Evolutionary conservation across 1,284 basidiomycete species (phyloP).

Genomic region (Coniferiporia sulphurascens): DNA sequence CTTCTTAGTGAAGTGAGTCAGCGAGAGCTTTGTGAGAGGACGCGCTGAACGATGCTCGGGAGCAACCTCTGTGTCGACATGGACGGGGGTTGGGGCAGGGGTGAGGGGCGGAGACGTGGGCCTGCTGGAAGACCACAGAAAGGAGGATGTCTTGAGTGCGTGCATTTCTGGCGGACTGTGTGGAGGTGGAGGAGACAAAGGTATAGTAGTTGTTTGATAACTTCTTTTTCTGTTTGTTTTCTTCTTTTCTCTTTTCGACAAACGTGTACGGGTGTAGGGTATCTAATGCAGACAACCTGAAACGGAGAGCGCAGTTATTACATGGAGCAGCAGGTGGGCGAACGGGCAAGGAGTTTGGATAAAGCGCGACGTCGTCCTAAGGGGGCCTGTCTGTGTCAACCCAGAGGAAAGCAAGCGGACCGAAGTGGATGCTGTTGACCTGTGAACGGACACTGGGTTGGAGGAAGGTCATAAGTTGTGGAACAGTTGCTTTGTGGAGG

Average conservation of each 20-base stretch:
- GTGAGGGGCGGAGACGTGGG: constrained; percentile 52
- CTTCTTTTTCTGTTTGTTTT: constrained; percentile 19
- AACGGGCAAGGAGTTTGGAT: constrained; percentile 19
- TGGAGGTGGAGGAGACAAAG: background rate
- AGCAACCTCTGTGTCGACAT: constrained; percentile 35
- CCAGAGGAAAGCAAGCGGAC: constrained; percentile 54
- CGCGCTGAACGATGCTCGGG: constrained; percentile 41
- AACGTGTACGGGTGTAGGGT: constrained; percentile 15
- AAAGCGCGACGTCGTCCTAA: constrained; percentile 39
- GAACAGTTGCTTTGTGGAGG: background rate
- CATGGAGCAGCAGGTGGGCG: constrained; percentile 42
- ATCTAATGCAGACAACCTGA: constrained; percentile 31
- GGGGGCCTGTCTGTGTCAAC: constrained; percentile 73
- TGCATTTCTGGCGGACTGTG: constrained; percentile 36
- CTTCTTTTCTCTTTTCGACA: constrained; percentile 19
- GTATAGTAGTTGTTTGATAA: background rate
- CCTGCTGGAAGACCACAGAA: constrained; percentile 60
- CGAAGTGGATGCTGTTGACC: constrained; percentile 29
- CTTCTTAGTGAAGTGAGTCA: constrained; percentile 51
- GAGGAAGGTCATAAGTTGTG: constrained; percentile 15
- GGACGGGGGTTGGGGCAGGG: constrained; percentile 32
- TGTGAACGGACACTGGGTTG: constrained; percentile 15
- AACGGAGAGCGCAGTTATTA: constrained; percentile 51
- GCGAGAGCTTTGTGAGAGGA: constrained; percentile 50
- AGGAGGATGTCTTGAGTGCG: constrained; percentile 59